Conservation (phyloP, 768 basidiomycete genomes). For the Sarcodon sp. region DNA sequence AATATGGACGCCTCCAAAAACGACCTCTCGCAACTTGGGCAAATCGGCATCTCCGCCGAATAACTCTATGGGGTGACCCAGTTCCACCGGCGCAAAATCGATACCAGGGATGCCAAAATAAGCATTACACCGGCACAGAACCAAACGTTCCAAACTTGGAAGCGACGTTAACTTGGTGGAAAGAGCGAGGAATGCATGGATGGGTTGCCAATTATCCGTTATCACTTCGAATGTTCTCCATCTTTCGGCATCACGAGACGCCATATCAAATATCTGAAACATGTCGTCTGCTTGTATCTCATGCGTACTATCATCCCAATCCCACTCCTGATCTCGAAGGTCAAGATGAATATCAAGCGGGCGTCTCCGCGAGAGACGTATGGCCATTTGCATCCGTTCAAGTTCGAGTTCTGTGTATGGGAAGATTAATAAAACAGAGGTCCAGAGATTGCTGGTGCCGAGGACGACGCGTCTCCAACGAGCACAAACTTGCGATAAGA, state of each 20-base stretch:
- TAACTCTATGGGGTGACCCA: not conserved
- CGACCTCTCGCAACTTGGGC: not conserved
- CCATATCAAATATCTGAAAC: not conserved
- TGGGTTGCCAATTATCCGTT: not conserved
- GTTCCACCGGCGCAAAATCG: not conserved
- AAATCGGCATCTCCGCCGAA: not conserved
- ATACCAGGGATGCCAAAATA: not conserved
- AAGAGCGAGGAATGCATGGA: not conserved
- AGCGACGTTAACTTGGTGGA: not conserved
- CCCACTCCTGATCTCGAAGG: not conserved
- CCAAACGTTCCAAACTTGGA: not conserved
- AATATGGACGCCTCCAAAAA: not conserved
- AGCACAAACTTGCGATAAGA: not conserved
- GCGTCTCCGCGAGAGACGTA: not conserved
- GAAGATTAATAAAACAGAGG: not conserved
- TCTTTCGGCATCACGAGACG: not conserved
- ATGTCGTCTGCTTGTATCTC: not conserved
- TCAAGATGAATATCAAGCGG: not conserved
- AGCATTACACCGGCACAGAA: not conserved
- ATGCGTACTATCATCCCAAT: not conserved
- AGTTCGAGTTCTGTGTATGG: not conserved
- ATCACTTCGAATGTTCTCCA: not conserved
- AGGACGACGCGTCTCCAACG: not conserved
- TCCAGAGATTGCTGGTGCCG: not conserved
- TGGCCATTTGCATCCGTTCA: not conserved